Evolutionary conservation across 768 basidiomycete genomes (phyloP).

Genomic region (Trametes meyenii): DNA sequence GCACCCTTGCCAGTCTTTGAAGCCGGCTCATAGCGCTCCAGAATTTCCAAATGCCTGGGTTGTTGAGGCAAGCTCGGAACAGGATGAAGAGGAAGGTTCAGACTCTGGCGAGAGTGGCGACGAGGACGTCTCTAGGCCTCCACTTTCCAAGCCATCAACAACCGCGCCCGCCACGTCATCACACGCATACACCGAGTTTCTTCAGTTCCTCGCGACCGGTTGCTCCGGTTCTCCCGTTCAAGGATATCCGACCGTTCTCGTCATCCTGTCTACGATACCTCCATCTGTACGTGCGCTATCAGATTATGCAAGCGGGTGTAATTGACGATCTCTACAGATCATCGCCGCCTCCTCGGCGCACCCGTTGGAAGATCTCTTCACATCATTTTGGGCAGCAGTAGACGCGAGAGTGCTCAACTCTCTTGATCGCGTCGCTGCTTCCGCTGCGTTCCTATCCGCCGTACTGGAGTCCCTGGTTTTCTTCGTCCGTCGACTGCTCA

Average conservation of each 20-base stretch:
- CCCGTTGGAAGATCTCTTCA: slow-evolving; percentile 58
- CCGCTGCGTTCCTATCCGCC: slow-evolving; percentile 68
- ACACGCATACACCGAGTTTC: slow-evolving; percentile 68
- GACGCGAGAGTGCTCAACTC: slow-evolving; percentile 66
- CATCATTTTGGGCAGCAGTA: slow-evolving; percentile 82
- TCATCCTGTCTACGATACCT: slow-evolving; percentile 84
- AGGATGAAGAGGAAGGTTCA: slow-evolving; percentile 40
- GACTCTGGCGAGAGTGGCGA: slow-evolving; percentile 40
- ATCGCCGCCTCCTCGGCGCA: slow-evolving; percentile 23
- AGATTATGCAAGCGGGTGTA: not conserved
- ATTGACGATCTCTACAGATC: slow-evolving; percentile 36
- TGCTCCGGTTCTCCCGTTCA: slow-evolving; percentile 79
- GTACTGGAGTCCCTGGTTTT: slow-evolving; percentile 73
- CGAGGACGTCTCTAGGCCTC: slow-evolving; percentile 21
- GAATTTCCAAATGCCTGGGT: slow-evolving; percentile 72
- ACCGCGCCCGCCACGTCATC: slow-evolving; percentile 32
- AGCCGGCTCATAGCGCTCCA: slow-evolving; percentile 28
- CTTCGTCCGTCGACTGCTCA: slow-evolving; percentile 48
- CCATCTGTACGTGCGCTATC: slow-evolving; percentile 47
- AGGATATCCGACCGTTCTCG: slow-evolving; percentile 81
- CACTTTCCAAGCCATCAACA: slow-evolving; percentile 4
- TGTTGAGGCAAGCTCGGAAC: slow-evolving; percentile 39
- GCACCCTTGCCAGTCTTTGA: not conserved
- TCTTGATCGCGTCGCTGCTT: slow-evolving; percentile 52
- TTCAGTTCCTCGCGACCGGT: slow-evolving; percentile 75